Conservation (phyloP, 2,329 filamentous ascomycete genomes). For the Exophiala lecanii-corni region DNA sequence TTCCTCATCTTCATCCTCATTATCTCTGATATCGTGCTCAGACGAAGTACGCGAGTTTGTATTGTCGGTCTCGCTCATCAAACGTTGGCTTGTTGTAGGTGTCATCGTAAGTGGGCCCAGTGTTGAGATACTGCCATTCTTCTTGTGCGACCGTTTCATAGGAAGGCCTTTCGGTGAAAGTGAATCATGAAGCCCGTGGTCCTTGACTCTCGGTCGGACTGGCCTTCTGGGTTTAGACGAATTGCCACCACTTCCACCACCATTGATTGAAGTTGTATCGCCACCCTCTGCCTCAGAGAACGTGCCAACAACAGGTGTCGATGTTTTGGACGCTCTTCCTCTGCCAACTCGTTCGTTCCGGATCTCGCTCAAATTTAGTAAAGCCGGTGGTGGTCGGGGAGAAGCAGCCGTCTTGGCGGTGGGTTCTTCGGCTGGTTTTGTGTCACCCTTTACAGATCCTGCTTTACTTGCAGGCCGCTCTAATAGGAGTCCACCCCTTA, state of each 20-base stretch:
- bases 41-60: slow-evolving; percentile 12
- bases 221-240: slow-evolving; percentile 20
- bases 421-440: slow-evolving; percentile 10
- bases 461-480: slow-evolving; percentile 36
- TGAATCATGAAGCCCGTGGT: slow-evolving; percentile 27
- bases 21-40: slow-evolving; percentile 29
- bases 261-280: slow-evolving; percentile 15
- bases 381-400: slow-evolving; percentile 28
- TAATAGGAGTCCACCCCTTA: slow-evolving; percentile 30
- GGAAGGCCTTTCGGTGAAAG: slow-evolving; percentile 27
- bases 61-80: slow-evolving; percentile 12
- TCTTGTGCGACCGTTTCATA: slow-evolving; percentile 35
- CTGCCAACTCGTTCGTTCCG: slow-evolving; percentile 19
- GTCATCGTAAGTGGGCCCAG: slow-evolving; percentile 5
- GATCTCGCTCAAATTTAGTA: slow-evolving; percentile 4
- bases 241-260: slow-evolving; percentile 8
- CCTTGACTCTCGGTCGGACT: slow-evolving; percentile 23
- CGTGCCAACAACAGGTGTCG: slow-evolving; percentile 36
- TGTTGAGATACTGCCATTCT: slow-evolving; percentile 30
- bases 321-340: slow-evolving; percentile 38
- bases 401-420: slow-evolving; percentile 24
- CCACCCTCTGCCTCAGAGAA: slow-evolving; percentile 32
- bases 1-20: slow-evolving; percentile 21
- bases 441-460: slow-evolving; percentile 15
- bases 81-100: slow-evolving; percentile 2